Evolutionary conservation across 768 basidiomycete species (phyloP), one percentile per base, ranked within the genome.

Genomic region (Asterophora parasitica): DNA sequence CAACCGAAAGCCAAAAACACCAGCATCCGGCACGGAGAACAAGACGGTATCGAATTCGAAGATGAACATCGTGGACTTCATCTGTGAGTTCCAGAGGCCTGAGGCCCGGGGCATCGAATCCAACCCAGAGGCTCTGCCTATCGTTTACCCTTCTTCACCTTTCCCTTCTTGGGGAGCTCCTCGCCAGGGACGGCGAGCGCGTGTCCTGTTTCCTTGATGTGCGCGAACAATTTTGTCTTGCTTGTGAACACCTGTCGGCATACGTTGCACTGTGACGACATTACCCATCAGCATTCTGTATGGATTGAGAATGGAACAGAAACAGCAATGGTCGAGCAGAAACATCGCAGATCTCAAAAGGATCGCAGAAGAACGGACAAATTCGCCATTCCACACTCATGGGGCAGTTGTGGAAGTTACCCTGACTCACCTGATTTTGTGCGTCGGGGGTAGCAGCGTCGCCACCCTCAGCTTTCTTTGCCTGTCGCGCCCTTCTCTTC

Each of bases 401-500:
- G 3, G 30, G 30, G 12, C 2, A 31, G 8, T 31, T 9, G 27
- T 16, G 30, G 30, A 31, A 31, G 30, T 31, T 9, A 28, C 19
- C 8, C 7, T 35, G 20, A 39, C 42, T 30, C 19, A 43, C 39
- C 49, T 52, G 50, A 48, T 42, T 58, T 26, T 53, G 61, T 30
- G 56, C 59, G 28, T 61, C 60, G 10, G 23, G n/a, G 23, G 26
- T 23, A 23, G 23, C 23, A 23, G 26, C 26, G 34, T 68, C 65
- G 11, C 58, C 69, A 36, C 59, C 62, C 51, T 71, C 69, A 4
- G 69, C 74, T 61, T 85, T 91, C 71, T 83, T 90, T 39, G 79
- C 81, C 62, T 95, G 88, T 39, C 81, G 74, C 13, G 85, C 83
- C 41, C 83, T 76, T 39, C 94, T 71, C 64, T 85, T 91, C 27